A percentile compares a stretch with the other conserved stretches of the same genome.
These are phyloP conservation scores for Trapa incisa DNA, from an alignment of 345 rosid genomes.

Conservation along the genomic window DNA sequence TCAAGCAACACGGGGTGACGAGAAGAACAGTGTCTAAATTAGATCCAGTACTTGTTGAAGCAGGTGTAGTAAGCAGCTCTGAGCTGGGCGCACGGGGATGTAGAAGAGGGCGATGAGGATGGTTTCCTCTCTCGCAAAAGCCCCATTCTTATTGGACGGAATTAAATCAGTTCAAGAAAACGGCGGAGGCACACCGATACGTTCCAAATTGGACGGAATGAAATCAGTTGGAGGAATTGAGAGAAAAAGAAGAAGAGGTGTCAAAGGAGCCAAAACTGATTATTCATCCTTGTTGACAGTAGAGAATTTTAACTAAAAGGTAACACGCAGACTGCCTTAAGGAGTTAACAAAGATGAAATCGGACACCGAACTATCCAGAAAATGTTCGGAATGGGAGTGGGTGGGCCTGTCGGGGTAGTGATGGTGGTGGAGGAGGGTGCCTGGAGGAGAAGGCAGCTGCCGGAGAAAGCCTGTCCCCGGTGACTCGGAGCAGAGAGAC, in stretches of 20 bases:
- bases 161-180: background rate
- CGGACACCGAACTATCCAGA: too few relatives aligned
- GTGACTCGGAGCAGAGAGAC: too few relatives aligned
- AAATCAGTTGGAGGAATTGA: background rate
- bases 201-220: too few relatives aligned
- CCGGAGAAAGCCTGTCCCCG: too few relatives aligned
- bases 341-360: too few relatives aligned
- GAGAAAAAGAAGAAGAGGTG: background rate
- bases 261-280: background rate
- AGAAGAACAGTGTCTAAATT: background rate
- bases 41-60: conserved; percentile 48
- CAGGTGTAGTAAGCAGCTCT: conserved; percentile 68
- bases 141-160: conserved; percentile 18
- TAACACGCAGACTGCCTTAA: too few relatives aligned
- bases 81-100: conserved; percentile 65
- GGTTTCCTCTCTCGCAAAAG: conserved; percentile 18
- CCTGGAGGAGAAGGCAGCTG: too few relatives aligned
- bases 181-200: background rate
- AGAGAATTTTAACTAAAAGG: too few relatives aligned
- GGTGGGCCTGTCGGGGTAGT: too few relatives aligned
- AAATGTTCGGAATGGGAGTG: too few relatives aligned
- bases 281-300: too few relatives aligned
- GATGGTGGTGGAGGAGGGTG: too few relatives aligned
- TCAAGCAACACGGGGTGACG: background rate
- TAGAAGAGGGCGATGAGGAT: conserved; percentile 30